Evolutionary conservation across 1,284 basidiomycete genomes (phyloP), one percentile per base, ranked within the genome.

Genomic region (Nidula niveotomentosa): DNA sequence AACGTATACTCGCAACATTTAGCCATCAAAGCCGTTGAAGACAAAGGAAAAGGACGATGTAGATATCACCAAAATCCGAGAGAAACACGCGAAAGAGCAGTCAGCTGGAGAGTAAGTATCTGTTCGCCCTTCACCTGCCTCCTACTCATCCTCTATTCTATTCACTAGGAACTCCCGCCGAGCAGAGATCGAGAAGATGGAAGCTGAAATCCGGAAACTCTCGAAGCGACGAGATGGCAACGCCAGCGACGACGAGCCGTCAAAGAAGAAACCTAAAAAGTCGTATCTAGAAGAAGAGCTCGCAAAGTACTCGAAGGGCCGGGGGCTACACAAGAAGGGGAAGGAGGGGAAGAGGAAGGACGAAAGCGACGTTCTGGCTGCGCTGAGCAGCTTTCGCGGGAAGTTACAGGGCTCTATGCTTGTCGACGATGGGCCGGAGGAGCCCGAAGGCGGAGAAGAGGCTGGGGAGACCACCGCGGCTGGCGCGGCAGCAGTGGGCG

Each of bases 151-250:
- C 9, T 49, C 18, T 15, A 5, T 23, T 36, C 34, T 33, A 15
- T 33, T 41, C 36, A 9, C 2, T 60, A 93, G 90, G 49, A 79
- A 81, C 36, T 74, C 83, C 8, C 86, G 90, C 30, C 83, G 86
- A 65, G 79, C 84, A 5, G 90, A 96, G 69, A 95, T 97, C 54
- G 89, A 86, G 62, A 86, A 84, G 60, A 91, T 97, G 82, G 91
- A 97, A 69, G 87, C 86, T 3, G 91, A 94, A 52, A 90, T 98
- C 54, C 86, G 91, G 30, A 88, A 84, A 60, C 78, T 95, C 8
- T 79, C 80, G 18, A 80, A 80, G 54, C 78, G 77, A 51, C 77
- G 79, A 8, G 76, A 72, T 8, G 81, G 79, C 0, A 76, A 77
- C 8, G 82, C 82, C 51, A 83, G 80, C 56, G 86, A 86, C 53